Percentiles rank a stretch among this genome's conserved stretches.
Evolutionary conservation across 2,329 filamentous ascomycete species (phyloP).

Genomic region (Cordyceps pruinosa): DNA sequence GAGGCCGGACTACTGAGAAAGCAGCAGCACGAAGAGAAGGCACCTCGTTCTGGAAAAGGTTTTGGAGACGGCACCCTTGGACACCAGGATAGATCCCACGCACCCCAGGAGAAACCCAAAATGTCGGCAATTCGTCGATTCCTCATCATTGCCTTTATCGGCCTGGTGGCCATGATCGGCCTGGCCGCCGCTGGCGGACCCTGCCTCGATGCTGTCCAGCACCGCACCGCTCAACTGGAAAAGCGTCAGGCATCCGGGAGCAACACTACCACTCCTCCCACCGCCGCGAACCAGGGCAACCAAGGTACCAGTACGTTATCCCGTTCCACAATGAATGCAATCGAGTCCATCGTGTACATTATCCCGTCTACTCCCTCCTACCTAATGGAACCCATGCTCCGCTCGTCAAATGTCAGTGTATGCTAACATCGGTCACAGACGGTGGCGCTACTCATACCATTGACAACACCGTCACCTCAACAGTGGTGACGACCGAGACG

Average conservation of each 20-base stretch:
- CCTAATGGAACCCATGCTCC: not conserved
- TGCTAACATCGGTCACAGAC: not conserved
- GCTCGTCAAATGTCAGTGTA: not conserved
- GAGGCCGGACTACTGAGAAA: slow-evolving; percentile 11
- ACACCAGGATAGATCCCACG: not conserved
- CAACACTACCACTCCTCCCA: slow-evolving; percentile 5
- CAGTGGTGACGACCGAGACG: not conserved
- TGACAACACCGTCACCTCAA: not conserved
- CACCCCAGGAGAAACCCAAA: slow-evolving; percentile 2
- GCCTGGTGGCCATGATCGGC: slow-evolving; percentile 35
- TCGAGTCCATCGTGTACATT: not conserved
- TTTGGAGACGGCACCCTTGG: slow-evolving; percentile 5
- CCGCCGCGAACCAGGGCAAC: not conserved
- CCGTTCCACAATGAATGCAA: not conserved
- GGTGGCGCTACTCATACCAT: not conserved
- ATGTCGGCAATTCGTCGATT: slow-evolving; percentile 8
- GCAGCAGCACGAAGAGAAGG: slow-evolving; percentile 11
- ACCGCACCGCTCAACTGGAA: not conserved
- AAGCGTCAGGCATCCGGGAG: slow-evolving; percentile 7
- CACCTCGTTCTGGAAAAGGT: slow-evolving; percentile 1
- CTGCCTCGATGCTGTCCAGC: not conserved
- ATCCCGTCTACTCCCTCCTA: not conserved
- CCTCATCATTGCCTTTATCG: slow-evolving; percentile 20
- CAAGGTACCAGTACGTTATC: not conserved
- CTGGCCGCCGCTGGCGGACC: slow-evolving; percentile 2